phyloP scores from a whole-genome alignment of 2,329 filamentous ascomycete genomes.

The Alternaria rosae region DNA sequence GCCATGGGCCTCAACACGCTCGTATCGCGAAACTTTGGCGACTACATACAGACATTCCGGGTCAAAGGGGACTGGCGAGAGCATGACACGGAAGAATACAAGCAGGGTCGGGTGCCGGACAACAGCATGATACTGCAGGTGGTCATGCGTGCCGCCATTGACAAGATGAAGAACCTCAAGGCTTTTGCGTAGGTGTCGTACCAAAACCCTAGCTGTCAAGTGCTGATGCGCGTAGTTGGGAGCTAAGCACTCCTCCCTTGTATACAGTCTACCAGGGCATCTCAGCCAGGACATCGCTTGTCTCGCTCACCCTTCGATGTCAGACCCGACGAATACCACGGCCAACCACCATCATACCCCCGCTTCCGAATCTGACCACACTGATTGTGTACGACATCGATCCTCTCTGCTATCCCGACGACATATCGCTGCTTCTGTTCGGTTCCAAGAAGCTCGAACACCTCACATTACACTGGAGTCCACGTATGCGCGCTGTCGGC shows the following conservation, averaged over 20 bases:
- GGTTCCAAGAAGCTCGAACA: slow-evolving; percentile 63
- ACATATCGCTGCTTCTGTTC: slow-evolving; percentile 64
- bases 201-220: background rate
- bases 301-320: slow-evolving; percentile 63
- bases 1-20: slow-evolving; percentile 69
- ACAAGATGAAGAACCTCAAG: slow-evolving; percentile 64
- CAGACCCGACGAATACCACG: slow-evolving; percentile 64
- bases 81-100: slow-evolving; percentile 64
- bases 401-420: slow-evolving; percentile 69
- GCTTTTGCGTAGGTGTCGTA: slow-evolving; percentile 57
- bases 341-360: slow-evolving; percentile 63
- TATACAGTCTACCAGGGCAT: slow-evolving; percentile 66
- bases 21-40: slow-evolving; percentile 62
- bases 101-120: slow-evolving; percentile 67
- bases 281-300: slow-evolving; percentile 56
- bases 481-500: slow-evolving; percentile 66
- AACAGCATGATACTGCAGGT: slow-evolving; percentile 70
- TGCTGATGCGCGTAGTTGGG: slow-evolving; percentile 58
- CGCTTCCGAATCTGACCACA: slow-evolving; percentile 62
- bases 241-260: slow-evolving; percentile 67
- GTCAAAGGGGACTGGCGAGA: slow-evolving; percentile 66
- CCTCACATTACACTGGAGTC: slow-evolving; percentile 66
- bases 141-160: slow-evolving; percentile 64
- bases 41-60: slow-evolving; percentile 61
- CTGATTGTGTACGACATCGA: slow-evolving; percentile 67